phyloP scores from a whole-genome alignment of 2,329 filamentous ascomycete genomes.

The Ophiostoma sp. region DNA sequence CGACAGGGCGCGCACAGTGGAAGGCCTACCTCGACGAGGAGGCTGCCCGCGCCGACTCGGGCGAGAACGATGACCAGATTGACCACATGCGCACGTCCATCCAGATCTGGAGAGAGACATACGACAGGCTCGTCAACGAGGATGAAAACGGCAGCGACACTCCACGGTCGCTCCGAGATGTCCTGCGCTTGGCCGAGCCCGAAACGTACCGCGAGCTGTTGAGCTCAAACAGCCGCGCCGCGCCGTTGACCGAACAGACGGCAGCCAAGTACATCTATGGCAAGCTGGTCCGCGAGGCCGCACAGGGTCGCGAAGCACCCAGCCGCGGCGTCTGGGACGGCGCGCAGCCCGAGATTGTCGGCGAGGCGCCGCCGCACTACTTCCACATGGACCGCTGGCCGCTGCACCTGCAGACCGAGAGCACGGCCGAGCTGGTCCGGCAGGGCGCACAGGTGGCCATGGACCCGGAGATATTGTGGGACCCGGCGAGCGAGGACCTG shows the following conservation, averaged over 20 bases:
- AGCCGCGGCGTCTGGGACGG: slow-evolving; percentile 35
- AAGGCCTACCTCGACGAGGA: slow-evolving; percentile 1
- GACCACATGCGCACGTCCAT: slow-evolving; percentile 13
- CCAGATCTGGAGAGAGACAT: slow-evolving; percentile 20
- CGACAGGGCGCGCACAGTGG: slow-evolving; percentile 16
- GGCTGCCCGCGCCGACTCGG: neutral
- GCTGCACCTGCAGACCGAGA: slow-evolving; percentile 36
- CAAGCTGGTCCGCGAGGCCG: slow-evolving; percentile 42
- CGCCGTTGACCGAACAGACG: slow-evolving; percentile 21
- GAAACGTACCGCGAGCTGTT: slow-evolving; percentile 14
- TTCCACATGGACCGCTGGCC: slow-evolving; percentile 49
- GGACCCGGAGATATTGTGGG: slow-evolving; percentile 29
- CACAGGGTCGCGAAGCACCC: slow-evolving; percentile 37
- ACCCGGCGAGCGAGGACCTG: slow-evolving; percentile 32
- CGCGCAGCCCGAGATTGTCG: slow-evolving; percentile 30
- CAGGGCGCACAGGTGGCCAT: neutral
- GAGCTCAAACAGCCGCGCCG: too few relatives aligned
- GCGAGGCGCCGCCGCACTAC: slow-evolving; percentile 33
- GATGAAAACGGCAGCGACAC: slow-evolving; percentile 13
- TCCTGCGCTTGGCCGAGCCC: slow-evolving; percentile 36
- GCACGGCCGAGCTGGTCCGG: slow-evolving; percentile 23
- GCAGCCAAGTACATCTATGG: slow-evolving; percentile 35
- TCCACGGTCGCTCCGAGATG: slow-evolving; percentile 28
- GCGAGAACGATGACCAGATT: neutral
- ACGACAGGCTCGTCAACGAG: slow-evolving; percentile 11